Evolutionary conservation across 139 green algal species (phyloP), one percentile per base, ranked within the genome.

Genomic region (Yamagishiella unicocca): DNA sequence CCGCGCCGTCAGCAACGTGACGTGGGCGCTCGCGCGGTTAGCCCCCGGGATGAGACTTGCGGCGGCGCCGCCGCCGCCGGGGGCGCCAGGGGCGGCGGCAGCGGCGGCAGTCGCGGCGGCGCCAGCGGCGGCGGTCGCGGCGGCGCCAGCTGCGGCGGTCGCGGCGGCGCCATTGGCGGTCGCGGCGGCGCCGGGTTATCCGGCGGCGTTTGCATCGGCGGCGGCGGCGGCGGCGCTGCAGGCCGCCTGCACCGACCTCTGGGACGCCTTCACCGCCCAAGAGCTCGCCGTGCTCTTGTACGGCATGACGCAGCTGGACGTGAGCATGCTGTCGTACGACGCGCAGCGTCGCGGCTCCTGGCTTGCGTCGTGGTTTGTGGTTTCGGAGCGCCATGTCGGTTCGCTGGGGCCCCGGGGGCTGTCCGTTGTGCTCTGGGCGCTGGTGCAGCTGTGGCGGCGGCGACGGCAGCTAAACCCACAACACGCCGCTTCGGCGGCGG

Each of bases 231-330:
- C 76, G 0, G 58, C 55, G n/a, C 43, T 85, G 40, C 79, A 35
- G 40, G 61, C 79, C 10, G 79, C 58, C 37, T 76, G 79, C 79
- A 8, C 29, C 38, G 29, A 4, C 4, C 62, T 31, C 14, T 85
- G 79, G 79, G 17, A 6, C 19, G 61, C 10, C n/a, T 76, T 85
- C 79, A 76, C 21, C n/a, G 21, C 21, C 0, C 40, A 35, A 42
- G 79, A 85, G 43, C 61, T 75, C 0, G 79, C n/a, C 19, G 35
- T 70, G 7, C 79, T 85, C n/a, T 40, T 85, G 61, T 76, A 85
- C 58, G 40, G 79, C 79, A 85, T 85, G 79, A 62, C 64, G 9
- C 42, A n/a, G 42, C 79, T 85, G 61, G 79, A 85, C 29, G 4
- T 35, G 27, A 8, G 4, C 29, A 17, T 71, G 9, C 6, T 37